Conservation (phyloP, 495 filamentous ascomycete species). For the Daldinia bambusicola region DNA sequence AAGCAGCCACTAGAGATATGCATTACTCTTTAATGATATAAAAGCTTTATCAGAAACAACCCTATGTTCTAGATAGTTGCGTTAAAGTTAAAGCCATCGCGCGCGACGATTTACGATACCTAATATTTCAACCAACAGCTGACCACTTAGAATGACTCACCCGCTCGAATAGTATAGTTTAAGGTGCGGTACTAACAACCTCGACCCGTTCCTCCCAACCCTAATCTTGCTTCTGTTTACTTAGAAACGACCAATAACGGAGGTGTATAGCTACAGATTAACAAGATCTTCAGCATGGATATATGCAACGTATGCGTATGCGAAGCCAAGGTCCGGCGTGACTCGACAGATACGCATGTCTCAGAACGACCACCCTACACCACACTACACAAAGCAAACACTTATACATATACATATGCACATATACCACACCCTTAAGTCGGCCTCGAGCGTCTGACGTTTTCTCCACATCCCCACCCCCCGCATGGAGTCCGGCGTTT, state of each 20-base stretch:
- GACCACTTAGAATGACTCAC: background rate
- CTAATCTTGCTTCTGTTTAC: background rate
- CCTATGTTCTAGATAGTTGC: background rate
- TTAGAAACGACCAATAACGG: background rate
- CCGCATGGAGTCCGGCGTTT: slow-evolving; percentile 25
- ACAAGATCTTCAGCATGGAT: slow-evolving; percentile 36
- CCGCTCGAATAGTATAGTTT: slow-evolving; percentile 1
- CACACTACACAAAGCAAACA: background rate
- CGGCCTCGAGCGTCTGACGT: slow-evolving; percentile 6
- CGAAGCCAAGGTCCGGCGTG: slow-evolving; percentile 31
- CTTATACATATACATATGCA: too few relatives aligned
- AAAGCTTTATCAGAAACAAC: background rate
- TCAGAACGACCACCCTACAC: slow-evolving; percentile 13
- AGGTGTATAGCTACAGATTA: slow-evolving; percentile 15
- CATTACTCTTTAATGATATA: background rate
- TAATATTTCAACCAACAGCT: slow-evolving; percentile 11
- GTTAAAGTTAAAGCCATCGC: background rate
- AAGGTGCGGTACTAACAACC: slow-evolving; percentile 6
- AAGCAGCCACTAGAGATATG: background rate
- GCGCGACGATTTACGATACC: background rate
- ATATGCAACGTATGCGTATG: slow-evolving; percentile 18
- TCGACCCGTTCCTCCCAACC: background rate
- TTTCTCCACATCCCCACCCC: slow-evolving; percentile 36
- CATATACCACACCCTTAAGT: background rate
- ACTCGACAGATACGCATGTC: slow-evolving; percentile 39